phyloP scores from a whole-genome alignment of 768 basidiomycete genomes.

The Boletellus ananas region DNA sequence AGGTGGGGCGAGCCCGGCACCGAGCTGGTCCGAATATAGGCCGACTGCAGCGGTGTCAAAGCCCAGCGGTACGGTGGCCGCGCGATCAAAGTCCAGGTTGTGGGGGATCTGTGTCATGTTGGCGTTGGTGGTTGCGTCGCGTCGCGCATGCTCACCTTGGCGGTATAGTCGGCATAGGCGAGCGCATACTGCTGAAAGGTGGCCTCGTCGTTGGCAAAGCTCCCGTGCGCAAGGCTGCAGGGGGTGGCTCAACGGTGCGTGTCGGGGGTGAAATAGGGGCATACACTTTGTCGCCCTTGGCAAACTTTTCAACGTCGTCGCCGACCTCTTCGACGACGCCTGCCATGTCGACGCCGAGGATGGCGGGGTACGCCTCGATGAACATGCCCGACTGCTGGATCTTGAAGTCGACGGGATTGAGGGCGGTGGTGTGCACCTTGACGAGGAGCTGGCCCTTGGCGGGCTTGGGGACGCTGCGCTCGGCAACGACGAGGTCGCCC shows the following conservation, averaged over 20 bases:
- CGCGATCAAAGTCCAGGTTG: slow-evolving; percentile 41
- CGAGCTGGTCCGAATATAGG: slow-evolving; percentile 39
- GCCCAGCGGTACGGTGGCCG: slow-evolving; percentile 44
- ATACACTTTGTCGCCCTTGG: slow-evolving; percentile 41
- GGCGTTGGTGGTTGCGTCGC: slow-evolving; percentile 1
- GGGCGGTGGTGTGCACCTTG: slow-evolving; percentile 35
- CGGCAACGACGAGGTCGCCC: slow-evolving; percentile 29
- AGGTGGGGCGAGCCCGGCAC: slow-evolving; percentile 38
- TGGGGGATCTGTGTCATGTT: slow-evolving; percentile 37
- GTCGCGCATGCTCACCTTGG: slow-evolving; percentile 30
- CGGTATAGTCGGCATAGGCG: slow-evolving; percentile 28
- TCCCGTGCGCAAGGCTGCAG: slow-evolving; percentile 21
- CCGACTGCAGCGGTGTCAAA: slow-evolving; percentile 47
- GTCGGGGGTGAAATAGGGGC: slow-evolving; percentile 10
- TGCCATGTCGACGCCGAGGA: slow-evolving; percentile 35
- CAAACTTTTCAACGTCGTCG: slow-evolving; percentile 31
- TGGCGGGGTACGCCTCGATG: slow-evolving; percentile 33
- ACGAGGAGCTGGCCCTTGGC: slow-evolving; percentile 40
- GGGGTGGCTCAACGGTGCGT: not conserved
- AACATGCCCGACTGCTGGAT: slow-evolving; percentile 31
- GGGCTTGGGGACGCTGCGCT: slow-evolving; percentile 30
- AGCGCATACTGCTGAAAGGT: slow-evolving; percentile 42
- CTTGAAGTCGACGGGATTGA: slow-evolving; percentile 48
- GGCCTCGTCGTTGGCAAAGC: slow-evolving; percentile 31
- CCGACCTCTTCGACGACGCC: slow-evolving; percentile 40